Percentiles rank a stretch among this genome's conserved stretches.
Conservation (phyloP, 305 asterid genomes). For the Solanum aculeatissimum region DNA sequence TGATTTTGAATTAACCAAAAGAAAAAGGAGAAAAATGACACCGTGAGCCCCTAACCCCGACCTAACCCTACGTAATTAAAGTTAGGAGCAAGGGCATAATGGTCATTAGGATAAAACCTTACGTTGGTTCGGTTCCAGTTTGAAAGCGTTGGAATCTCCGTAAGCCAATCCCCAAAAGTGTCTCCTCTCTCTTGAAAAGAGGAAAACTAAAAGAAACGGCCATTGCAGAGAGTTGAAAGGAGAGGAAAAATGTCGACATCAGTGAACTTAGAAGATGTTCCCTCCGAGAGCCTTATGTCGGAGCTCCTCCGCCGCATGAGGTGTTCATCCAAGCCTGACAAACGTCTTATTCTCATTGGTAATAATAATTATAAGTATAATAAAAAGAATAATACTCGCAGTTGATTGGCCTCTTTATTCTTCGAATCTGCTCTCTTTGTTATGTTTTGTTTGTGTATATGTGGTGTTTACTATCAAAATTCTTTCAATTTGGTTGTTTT, state of each 20-base stretch:
- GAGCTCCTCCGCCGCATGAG: constrained; percentile 21
- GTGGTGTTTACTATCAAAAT: background rate
- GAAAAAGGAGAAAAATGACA: no score
- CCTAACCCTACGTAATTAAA: background rate
- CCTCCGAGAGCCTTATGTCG: constrained; percentile 8
- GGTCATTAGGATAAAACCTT: background rate
- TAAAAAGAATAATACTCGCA: background rate
- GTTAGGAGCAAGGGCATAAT: background rate
- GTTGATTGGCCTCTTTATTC: background rate
- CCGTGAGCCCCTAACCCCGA: no score
- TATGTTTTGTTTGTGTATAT: background rate
- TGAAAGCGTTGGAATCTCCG: background rate
- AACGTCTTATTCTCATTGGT: constrained; percentile 19
- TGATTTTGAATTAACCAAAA: no score
- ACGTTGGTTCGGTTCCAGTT: background rate
- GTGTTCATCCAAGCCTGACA: constrained; percentile 18
- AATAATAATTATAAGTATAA: background rate
- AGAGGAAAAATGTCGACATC: background rate
- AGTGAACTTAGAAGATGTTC: constrained; percentile 8
- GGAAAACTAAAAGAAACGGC: background rate
- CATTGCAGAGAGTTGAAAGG: background rate
- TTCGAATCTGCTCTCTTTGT: background rate
- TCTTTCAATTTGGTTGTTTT: background rate
- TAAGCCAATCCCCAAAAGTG: background rate
- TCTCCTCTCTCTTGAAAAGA: background rate